Base-by-base conservation (phyloP, 1,284 basidiomycete genomes). In the Ustilago trichophora region DNA sequence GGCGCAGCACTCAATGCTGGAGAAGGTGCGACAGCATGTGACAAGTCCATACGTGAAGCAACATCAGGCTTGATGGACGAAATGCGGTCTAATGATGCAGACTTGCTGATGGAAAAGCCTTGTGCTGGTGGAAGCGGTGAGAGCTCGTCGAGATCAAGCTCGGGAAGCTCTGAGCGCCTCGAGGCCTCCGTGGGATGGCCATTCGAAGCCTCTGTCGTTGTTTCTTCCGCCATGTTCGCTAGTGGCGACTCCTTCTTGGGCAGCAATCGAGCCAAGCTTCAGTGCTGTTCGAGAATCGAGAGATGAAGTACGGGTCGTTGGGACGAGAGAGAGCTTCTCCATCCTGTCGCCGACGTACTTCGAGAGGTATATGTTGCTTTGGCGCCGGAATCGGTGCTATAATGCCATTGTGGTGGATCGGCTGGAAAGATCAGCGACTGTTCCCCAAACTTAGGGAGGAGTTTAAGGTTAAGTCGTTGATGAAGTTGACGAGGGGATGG, bases 141-240 rank as follows among this genome's bases (percentile, higher is more conserved):
- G 9, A 69, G 55, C 35, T 69, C 59, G 38, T 69, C 66, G 2
- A 64, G 32, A 24, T 69, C 66, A 31, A 69, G 59, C n/a, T 56
- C 57, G 12, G 37, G 52, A 12, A 63, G 46, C 16, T 49, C 31
- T 6, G 41, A 15, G 7, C 24, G 46, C 12, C 15, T 16, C 26
- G n/a, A 9, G 2, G 32, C 27, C 11, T 22, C 34, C 11, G 36
- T 24, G 24, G 29, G 3, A 10, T 27, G 31, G 9, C 25, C 24
- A 7, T 33, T 11, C 11, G 29, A 19, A 12, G 11, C 24, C 15
- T 19, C 34, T 16, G 8, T 6, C 6, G 33, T 25, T 26, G 16
- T 11, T 3, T 34, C 6, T 4, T 21, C 36, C 11, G 26, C 18
- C 2, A n/a, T n/a, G 10, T 29, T 13, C 3, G 16, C 22, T 11